Conservation (phyloP, 139 green algal species). For the Tetradesmus obliquus region DNA sequence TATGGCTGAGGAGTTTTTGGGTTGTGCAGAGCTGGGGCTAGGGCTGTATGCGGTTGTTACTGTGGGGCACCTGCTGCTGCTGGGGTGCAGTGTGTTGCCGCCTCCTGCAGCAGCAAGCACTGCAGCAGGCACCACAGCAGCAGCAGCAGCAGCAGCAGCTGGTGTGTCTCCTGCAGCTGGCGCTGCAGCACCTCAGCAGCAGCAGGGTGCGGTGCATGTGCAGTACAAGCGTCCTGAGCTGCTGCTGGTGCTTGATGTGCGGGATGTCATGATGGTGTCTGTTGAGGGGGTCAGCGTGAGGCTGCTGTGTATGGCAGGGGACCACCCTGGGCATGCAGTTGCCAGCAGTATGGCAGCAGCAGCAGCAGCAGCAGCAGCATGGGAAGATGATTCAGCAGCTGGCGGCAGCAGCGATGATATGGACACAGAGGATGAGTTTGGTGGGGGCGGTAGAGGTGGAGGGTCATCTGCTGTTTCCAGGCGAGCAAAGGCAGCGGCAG, state of each 20-base stretch:
- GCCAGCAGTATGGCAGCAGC: not conserved
- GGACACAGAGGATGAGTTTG: not conserved
- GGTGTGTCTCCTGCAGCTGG: not conserved
- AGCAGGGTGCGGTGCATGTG: not conserved
- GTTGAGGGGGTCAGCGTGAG: constrained; percentile 8
- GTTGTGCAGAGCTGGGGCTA: constrained; percentile 47
- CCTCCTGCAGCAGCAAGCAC: too few species aligned
- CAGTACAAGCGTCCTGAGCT: constrained; percentile 35
- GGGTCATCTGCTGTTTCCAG: not conserved
- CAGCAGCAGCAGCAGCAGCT: not conserved
- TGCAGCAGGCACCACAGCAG: not conserved
- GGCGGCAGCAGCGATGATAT: not conserved
- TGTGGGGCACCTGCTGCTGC: constrained; percentile 25
- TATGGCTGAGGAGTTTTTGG: constrained; percentile 50
- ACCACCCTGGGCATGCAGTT: not conserved
- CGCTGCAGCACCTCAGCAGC: not conserved
- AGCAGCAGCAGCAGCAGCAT: constrained; percentile 7
- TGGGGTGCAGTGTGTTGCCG: not conserved
- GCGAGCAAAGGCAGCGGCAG: not conserved
- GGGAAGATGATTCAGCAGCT: not conserved
- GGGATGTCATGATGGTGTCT: constrained; percentile 33
- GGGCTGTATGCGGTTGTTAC: constrained; percentile 40
- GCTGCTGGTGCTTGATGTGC: constrained; percentile 36
- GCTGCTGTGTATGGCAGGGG: constrained; percentile 40
- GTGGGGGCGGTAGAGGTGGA: not conserved